Evolutionary conservation across 2,329 filamentous ascomycete genomes (phyloP).

Genomic region (Monascus ruber): DNA sequence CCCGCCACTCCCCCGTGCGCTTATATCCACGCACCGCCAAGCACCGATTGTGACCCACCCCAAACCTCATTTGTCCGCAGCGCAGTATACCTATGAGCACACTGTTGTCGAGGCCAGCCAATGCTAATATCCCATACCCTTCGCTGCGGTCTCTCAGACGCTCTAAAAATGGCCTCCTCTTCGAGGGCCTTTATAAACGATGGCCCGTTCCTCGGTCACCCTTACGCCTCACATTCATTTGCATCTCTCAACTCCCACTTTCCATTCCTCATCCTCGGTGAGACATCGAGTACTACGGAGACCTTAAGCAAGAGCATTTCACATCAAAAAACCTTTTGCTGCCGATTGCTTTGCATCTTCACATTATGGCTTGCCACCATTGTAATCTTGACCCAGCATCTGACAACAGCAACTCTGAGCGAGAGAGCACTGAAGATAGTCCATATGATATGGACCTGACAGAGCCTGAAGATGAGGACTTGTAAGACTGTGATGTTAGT

Average conservation of each 20-base stretch:
- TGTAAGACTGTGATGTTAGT: conserved; percentile 3
- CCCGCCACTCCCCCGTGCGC: conserved; percentile 3
- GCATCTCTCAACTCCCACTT: not conserved
- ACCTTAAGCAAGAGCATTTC: not conserved
- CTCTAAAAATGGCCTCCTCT: conserved; percentile 2
- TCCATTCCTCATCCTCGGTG: not conserved
- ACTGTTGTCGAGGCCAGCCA: conserved; percentile 1
- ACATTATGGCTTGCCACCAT: conserved; percentile 1
- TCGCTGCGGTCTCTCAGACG: conserved; percentile 2
- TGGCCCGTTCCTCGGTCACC: not conserved
- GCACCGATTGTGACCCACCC: conserved; percentile 1
- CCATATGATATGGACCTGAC: conserved; percentile 7
- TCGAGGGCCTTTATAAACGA: not conserved
- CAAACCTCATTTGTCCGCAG: conserved; percentile 3
- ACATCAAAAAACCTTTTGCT: conserved; percentile 1
- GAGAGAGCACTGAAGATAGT: conserved; percentile 5
- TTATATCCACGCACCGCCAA: conserved; percentile 2
- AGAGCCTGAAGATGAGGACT: conserved; percentile 6
- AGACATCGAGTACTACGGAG: not conserved
- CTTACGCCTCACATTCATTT: conserved; percentile 1
- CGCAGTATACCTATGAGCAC: conserved; percentile 2
- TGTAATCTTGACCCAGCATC: conserved; percentile 1
- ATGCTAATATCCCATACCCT: conserved; percentile 1
- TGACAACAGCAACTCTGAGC: conserved; percentile 5
- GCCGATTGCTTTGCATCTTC: conserved; percentile 1